Conservation (phyloP, 495 filamentous ascomycete genomes). For the Aspergillus funiculosus region DNA sequence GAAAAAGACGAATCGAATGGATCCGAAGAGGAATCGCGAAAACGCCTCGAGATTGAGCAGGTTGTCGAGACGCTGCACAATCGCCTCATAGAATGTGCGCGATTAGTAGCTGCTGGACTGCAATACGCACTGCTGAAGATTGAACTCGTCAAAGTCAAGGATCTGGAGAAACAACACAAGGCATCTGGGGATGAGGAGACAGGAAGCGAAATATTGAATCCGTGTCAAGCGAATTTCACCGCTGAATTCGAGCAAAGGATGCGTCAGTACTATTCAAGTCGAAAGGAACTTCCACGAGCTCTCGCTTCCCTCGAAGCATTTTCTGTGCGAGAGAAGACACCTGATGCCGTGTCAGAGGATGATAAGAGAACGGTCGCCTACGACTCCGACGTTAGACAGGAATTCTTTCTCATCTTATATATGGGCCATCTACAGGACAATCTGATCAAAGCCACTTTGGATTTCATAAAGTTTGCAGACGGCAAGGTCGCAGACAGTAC, state of each 20-base stretch:
- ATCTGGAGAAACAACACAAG: conserved; percentile 21
- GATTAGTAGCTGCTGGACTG: conserved; percentile 25
- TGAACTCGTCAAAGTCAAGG: conserved; percentile 24
- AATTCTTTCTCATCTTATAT: conserved; percentile 33
- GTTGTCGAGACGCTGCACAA: conserved; percentile 57
- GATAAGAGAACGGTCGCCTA: conserved; percentile 5
- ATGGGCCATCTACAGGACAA: conserved; percentile 34
- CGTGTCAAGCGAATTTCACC: conserved; percentile 17
- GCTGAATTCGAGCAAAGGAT: conserved; percentile 18
- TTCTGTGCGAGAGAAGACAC: conserved; percentile 20
- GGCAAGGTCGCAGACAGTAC: conserved; percentile 46
- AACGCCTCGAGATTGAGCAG: conserved; percentile 31
- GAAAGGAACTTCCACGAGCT: conserved; percentile 22
- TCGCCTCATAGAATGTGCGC: conserved; percentile 49
- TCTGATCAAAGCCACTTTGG: conserved; percentile 28
- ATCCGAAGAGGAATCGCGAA: conserved; percentile 27
- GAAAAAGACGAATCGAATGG: conserved; percentile 21
- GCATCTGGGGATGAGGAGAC: conserved; percentile 25
- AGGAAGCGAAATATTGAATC: conserved; percentile 20
- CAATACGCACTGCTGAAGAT: conserved; percentile 25
- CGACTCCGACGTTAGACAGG: conserved; percentile 26
- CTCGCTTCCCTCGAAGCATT: conserved; percentile 30
- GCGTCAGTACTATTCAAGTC: conserved; percentile 16
- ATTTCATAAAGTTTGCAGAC: conserved; percentile 61
- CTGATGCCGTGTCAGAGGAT: conserved; percentile 1